A percentile compares a stretch with the other conserved stretches of the same genome.
Evolutionary conservation across 148 eudicot species (phyloP).

Genomic region (Chenopodium album): DNA sequence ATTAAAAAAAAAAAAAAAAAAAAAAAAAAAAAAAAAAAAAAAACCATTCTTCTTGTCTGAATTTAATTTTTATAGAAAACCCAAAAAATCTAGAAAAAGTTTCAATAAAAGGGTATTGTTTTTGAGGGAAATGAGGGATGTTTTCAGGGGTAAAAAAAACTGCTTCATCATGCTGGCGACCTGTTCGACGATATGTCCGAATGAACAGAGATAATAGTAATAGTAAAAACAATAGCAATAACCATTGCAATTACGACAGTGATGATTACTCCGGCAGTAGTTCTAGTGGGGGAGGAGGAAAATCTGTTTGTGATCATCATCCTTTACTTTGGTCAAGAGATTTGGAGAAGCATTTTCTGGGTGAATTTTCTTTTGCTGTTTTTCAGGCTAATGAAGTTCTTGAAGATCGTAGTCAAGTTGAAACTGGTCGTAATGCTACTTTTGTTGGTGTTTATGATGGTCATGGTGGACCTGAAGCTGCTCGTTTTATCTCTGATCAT

Average conservation of each 20-base stretch:
- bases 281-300: background rate
- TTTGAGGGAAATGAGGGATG: background rate
- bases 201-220: background rate
- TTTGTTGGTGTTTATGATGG: slow-evolving; percentile 73
- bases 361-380: slow-evolving; percentile 62
- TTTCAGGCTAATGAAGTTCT: slow-evolving; percentile 52
- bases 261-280: background rate
- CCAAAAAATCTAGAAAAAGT: too few species aligned
- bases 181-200: background rate
- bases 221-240: background rate
- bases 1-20: too few species aligned
- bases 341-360: slow-evolving; percentile 55
- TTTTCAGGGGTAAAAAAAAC: background rate
- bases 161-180: background rate
- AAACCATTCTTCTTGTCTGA: too few species aligned
- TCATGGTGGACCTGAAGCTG: slow-evolving; percentile 65
- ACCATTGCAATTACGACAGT: slow-evolving; percentile 11
- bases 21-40: too few species aligned
- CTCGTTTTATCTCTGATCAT: slow-evolving; percentile 44
- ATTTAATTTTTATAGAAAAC: too few species aligned
- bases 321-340: slow-evolving; percentile 51
- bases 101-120: background rate
- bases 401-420: slow-evolving; percentile 76
- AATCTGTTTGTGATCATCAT: slow-evolving; percentile 3
- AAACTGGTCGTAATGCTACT: slow-evolving; percentile 45